Conservation (phyloP, 345 rosid genomes). For the Aethionema arabicum region DNA sequence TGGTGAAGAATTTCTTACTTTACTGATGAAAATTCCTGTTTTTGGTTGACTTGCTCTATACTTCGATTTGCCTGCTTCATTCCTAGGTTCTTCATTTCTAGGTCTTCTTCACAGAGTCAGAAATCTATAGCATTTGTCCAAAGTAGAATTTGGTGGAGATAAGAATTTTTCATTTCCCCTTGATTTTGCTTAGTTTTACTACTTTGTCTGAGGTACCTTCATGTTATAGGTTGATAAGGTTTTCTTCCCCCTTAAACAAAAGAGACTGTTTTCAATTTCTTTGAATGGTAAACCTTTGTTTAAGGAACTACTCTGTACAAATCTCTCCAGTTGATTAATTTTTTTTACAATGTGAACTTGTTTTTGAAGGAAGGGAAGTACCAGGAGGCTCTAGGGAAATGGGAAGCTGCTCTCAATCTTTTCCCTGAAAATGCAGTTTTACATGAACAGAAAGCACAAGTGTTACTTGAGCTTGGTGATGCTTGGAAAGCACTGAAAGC, state of each 20-base stretch:
- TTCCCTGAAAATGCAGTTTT: constrained; percentile 62
- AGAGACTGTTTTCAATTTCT: neutral
- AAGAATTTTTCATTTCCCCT: neutral
- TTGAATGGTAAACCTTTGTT: neutral
- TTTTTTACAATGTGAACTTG: constrained; percentile 3
- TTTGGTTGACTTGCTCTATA: too few relatives aligned
- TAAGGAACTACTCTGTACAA: neutral
- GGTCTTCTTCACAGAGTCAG: neutral
- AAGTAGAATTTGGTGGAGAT: neutral
- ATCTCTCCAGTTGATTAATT: neutral
- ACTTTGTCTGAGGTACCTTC: neutral
- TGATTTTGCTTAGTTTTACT: neutral
- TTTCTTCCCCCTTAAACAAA: too few relatives aligned
- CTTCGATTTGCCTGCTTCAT: too few relatives aligned
- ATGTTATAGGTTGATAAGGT: too few relatives aligned
- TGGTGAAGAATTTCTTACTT: neutral
- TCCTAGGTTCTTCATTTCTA: too few relatives aligned
- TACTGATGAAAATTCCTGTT: neutral
- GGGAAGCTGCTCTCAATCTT: constrained; percentile 82
- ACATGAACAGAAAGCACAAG: constrained; percentile 92
- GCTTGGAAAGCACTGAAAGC: constrained; percentile 83
- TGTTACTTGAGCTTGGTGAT: constrained; percentile 84
- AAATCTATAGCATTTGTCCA: neutral
- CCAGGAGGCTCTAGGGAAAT: constrained; percentile 82
- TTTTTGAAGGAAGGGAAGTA: constrained; percentile 72